phyloP scores from a whole-genome alignment of 1,284 basidiomycete genomes.

The Filobasidium uniguttulatum region DNA sequence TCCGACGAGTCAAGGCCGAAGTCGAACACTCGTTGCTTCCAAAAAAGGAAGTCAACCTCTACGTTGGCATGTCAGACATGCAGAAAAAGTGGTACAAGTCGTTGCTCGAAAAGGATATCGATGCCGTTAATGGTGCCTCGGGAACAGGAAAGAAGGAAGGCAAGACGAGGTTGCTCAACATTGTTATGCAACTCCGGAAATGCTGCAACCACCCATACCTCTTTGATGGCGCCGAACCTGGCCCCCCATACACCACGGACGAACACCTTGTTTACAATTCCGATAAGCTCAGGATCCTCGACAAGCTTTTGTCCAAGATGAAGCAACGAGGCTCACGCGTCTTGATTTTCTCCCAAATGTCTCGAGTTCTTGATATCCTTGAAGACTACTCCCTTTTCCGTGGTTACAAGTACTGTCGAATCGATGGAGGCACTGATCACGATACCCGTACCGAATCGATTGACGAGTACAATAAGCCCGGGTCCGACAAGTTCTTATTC shows the following conservation, averaged over 20 bases:
- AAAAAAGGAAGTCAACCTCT: constrained; percentile 99
- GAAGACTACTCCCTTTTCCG: constrained; percentile 97
- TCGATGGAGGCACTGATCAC: constrained; percentile 89
- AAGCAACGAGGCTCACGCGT: constrained; percentile 86
- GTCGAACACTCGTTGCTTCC: constrained; percentile 93
- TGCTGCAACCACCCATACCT: constrained; percentile 51
- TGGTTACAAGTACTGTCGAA: constrained; percentile 83
- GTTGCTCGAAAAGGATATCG: constrained; percentile 95
- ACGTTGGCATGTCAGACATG: constrained; percentile 95
- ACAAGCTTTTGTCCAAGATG: constrained; percentile 80
- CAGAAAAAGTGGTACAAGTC: constrained; percentile 96
- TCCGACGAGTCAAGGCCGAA: constrained; percentile 90
- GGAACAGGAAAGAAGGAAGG: constrained; percentile 87
- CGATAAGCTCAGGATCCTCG: constrained; percentile 95
- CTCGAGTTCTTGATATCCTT: constrained; percentile 82
- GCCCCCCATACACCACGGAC: constrained; percentile 95
- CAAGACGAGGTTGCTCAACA: constrained; percentile 93
- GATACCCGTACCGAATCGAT: constrained; percentile 92
- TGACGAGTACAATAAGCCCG: constrained; percentile 95
- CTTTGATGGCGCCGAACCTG: constrained; percentile 87
- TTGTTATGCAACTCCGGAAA: constrained; percentile 85
- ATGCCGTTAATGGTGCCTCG: constrained; percentile 76
- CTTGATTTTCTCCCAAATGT: constrained; percentile 98
- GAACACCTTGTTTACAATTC: constrained; percentile 90
- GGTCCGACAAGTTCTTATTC: constrained; percentile 93